Evolutionary conservation across 2,329 filamentous ascomycete genomes (phyloP).

Genomic region (Neonectria punicea): DNA sequence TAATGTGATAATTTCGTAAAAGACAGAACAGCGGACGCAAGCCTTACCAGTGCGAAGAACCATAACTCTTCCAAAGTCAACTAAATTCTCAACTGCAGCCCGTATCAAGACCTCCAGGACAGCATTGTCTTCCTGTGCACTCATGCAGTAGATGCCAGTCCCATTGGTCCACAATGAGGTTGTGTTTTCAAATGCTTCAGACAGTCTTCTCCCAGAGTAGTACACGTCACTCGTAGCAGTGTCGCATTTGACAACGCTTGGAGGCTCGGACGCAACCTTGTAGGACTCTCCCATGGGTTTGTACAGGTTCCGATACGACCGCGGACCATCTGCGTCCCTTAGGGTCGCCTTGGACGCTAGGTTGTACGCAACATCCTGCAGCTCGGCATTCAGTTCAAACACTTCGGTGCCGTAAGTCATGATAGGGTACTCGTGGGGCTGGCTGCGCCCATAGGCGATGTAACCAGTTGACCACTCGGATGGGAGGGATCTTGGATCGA

Average conservation of each 20-base stretch:
- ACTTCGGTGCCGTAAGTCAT: slow-evolving; percentile 76
- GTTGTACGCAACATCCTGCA: slow-evolving; percentile 63
- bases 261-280: slow-evolving; percentile 55
- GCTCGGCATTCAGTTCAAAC: slow-evolving; percentile 70
- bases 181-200: slow-evolving; percentile 72
- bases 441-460: slow-evolving; percentile 68
- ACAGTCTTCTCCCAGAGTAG: slow-evolving; percentile 70
- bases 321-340: slow-evolving; percentile 59
- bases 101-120: slow-evolving; percentile 73
- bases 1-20: background rate
- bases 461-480: slow-evolving; percentile 74
- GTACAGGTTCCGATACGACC: slow-evolving; percentile 66
- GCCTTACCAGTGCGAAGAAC: slow-evolving; percentile 69
- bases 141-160: slow-evolving; percentile 74
- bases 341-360: slow-evolving; percentile 64
- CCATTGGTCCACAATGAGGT: slow-evolving; percentile 74
- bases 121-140: slow-evolving; percentile 78
- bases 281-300: slow-evolving; percentile 52
- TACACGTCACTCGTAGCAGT: slow-evolving; percentile 78
- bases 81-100: slow-evolving; percentile 63
- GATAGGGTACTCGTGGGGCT: slow-evolving; percentile 66
- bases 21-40: background rate
- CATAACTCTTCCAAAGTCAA: slow-evolving; percentile 75
- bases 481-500: slow-evolving; percentile 76
- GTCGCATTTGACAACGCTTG: slow-evolving; percentile 72